Base-by-base conservation (phyloP, 768 basidiomycete species). In the Amanita fuliginea region DNA sequence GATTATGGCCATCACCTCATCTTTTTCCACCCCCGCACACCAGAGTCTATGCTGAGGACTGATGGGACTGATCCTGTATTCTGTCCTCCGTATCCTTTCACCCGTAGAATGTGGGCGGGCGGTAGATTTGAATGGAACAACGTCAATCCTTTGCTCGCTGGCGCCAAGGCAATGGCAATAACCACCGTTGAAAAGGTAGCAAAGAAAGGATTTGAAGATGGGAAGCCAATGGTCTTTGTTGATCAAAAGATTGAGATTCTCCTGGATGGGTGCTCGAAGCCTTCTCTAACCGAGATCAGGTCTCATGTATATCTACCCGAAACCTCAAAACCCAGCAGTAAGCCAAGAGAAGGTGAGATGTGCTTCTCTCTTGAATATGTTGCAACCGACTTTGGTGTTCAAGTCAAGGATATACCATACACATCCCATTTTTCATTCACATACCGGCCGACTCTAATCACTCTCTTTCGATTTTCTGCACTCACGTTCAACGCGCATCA, bases 401-500 rank as follows among this genome's bases (percentile, higher is more conserved):
- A 6, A 41, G 44, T 51, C 26, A 48, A 52, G 26, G 57, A 57
- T 51, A 58, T 81, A 16, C 80, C 80, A 10, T 52, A 57, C 3
- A 62, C 70, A 0, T 52, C 66, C 21, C 76, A 81, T 53, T 81
- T 86, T 60, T 73, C 77, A 3, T 81, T 87, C 61, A 70, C 66
- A 26, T 88, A 80, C 59, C 76, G 65, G 11, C 88, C 88, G 3
- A 78, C 75, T 21, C 64, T 78, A 32, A 79, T 81, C 7, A 87
- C 83, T 0, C 67, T 92, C 18, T 93, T 93, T 68, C 80, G 87
- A 19, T 93, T 84, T 65, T 91, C 87, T 4, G 86, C 89, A 16
- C 69, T 93, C 19, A 91, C 82, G 55, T 89, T 88, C 68, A 92
- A 93, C 56, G 85, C 78, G 10, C 89, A 93, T 55, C 74, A 80